Conservation (phyloP, 306 rosid genomes). For the Macrotyloma uniflorum region DNA sequence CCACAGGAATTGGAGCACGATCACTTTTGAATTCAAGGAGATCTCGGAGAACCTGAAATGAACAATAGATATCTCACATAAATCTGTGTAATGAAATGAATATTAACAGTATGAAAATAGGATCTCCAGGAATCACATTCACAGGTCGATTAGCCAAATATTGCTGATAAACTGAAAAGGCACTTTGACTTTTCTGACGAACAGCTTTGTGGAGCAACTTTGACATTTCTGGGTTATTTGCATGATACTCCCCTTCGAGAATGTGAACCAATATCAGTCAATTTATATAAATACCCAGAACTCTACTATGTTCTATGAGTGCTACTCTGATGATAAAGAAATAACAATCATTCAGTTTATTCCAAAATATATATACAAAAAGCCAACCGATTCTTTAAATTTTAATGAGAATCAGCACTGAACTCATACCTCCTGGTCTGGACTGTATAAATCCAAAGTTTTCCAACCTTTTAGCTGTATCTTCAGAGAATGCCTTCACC, state of each 20-base stretch:
- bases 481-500: conserved; percentile 99
- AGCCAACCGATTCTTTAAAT: conserved; percentile 9
- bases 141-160: conserved; percentile 98
- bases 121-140: conserved; percentile 65
- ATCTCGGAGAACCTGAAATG: conserved; percentile 89
- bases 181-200: conserved; percentile 94
- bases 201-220: conserved; percentile 99
- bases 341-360: conserved; percentile 11
- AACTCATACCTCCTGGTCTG: conserved; percentile 92
- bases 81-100: conserved; percentile 11
- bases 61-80: conserved; percentile 27
- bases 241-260: conserved; percentile 90
- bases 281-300: conserved; percentile 1
- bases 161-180: conserved; percentile 95
- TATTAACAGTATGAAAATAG: conserved; percentile 12
- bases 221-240: conserved; percentile 99
- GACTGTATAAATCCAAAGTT: conserved; percentile 98
- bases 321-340: conserved; percentile 13
- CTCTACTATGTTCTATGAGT: background rate
- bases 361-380: conserved; percentile 11
- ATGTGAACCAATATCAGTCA: conserved; percentile 33
- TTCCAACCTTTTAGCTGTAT: conserved; percentile 97
- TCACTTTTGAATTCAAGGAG: conserved; percentile 95
- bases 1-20: conserved; percentile 87
- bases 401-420: conserved; percentile 12